Base-by-base conservation (phyloP, 176 grass and related monocot genomes). In the Typha latifolia region DNA sequence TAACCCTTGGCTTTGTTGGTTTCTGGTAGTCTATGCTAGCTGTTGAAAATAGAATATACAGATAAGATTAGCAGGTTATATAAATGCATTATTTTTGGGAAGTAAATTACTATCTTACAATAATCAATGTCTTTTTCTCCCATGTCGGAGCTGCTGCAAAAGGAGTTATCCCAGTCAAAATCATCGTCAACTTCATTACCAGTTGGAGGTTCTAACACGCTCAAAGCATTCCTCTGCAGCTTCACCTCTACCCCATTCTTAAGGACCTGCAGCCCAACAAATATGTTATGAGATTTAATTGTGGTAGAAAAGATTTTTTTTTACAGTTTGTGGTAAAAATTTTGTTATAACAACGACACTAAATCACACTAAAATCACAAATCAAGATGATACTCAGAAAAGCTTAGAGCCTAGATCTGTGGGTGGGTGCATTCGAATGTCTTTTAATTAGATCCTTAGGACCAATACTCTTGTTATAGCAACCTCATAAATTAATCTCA, bases 161-260 rank as follows among this genome's bases (percentile, higher is more conserved):
- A 16, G 1, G 63, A 65, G 53, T 59, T 59, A 68, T 68, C 74
- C 26, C 69, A 78, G 0, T 80, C 71, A 4, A 87, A 82, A 19
- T 87, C 75, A 8, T 70, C 61, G 0, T 82, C 81, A 6, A 78
- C 77, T 72, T 91, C 84, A 9, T 84, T 80, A n/a, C 89, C 81
- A 21, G 79, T 88, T 64, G 90, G 85, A 66, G 85, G 72, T 79
- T 93, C 90, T 72, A 93, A 85, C 32, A 93, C 85, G 69, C 85
- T 83, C 69, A 93, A 18, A 27, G 90, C 90, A 75, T 93, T 93
- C 73, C 90, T 85, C 79, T 93, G 90, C 66, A 93, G 48, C 82
- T 93, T 88, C 56, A 93, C 90, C 90, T 93, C 90, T 6, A 88
- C 79, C 49, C 90, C 85, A 66, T 93, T 93, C 76, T 93, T 93